Conservation (phyloP, 768 basidiomycete genomes). For the Leucocoprinus birnbaumii region DNA sequence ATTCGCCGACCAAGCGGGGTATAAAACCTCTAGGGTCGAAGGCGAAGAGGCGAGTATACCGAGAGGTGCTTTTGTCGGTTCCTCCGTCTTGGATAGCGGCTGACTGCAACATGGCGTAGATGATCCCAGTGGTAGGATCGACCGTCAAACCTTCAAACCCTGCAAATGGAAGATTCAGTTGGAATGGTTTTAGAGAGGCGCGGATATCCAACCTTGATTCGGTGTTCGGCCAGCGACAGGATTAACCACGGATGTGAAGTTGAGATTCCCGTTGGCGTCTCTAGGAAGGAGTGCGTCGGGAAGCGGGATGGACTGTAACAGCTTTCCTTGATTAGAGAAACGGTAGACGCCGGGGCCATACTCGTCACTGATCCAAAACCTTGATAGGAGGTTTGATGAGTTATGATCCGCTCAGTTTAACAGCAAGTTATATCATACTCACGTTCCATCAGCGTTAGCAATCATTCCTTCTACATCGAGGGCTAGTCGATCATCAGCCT, state of each 20-base stretch:
- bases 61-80: constrained; percentile 37
- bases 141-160: constrained; percentile 62
- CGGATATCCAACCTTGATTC: constrained; percentile 44
- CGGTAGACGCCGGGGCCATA: constrained; percentile 68
- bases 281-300: constrained; percentile 54
- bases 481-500: constrained; percentile 40
- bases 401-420: too few species aligned
- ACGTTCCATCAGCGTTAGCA: constrained; percentile 57
- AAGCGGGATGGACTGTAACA: constrained; percentile 57
- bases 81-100: constrained; percentile 68
- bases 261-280: constrained; percentile 36
- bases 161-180: constrained; percentile 14
- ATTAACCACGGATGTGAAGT: constrained; percentile 48
- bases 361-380: constrained; percentile 67
- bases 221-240: constrained; percentile 50
- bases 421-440: constrained; percentile 19
- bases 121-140: constrained; percentile 39
- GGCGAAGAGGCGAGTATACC: constrained; percentile 54
- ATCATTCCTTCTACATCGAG: constrained; percentile 62
- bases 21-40: constrained; percentile 41
- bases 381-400: constrained; percentile 16
- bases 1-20: constrained; percentile 50
- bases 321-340: constrained; percentile 40
- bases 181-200: not conserved
- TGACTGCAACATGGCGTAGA: constrained; percentile 63